phyloP scores from a whole-genome alignment of 2,329 filamentous ascomycete genomes.

The Sclerotiophoma versabilis region DNA sequence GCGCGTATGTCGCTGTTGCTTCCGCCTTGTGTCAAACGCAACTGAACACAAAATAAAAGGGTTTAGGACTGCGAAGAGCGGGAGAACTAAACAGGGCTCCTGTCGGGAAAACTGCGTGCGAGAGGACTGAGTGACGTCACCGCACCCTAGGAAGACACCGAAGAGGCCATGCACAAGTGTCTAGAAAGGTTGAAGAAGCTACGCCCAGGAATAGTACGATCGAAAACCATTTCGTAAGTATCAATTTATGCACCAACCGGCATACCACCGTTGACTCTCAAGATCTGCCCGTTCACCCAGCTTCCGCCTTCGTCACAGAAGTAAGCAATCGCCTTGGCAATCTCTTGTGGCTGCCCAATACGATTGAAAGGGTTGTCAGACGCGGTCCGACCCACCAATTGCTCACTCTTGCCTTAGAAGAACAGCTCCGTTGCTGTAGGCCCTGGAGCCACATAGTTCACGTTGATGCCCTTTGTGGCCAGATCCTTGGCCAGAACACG shows the following conservation, averaged over 20 bases:
- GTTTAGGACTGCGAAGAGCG: background rate
- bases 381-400: constrained; percentile 31
- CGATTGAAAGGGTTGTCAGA: constrained; percentile 26
- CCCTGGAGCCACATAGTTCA: constrained; percentile 61
- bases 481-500: constrained; percentile 64
- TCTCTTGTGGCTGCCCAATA: constrained; percentile 35
- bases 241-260: constrained; percentile 16
- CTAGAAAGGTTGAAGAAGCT: background rate
- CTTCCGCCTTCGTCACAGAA: constrained; percentile 23
- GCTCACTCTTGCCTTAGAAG: constrained; percentile 50
- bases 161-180: no score
- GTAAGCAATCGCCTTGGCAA: constrained; percentile 33
- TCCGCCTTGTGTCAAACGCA: background rate
- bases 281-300: constrained; percentile 42
- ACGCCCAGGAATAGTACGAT: background rate
- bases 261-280: constrained; percentile 40
- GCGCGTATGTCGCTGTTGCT: background rate
- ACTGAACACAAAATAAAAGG: no score
- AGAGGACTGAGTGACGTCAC: no score
- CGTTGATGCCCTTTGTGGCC: constrained; percentile 58
- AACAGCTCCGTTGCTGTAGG: constrained; percentile 66
- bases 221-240: no score
- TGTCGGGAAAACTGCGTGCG: no score
- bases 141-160: no score
- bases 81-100: background rate